Evolutionary conservation across 139 green algal species (phyloP), one percentile per base, ranked within the genome.

Genomic region (Yamagishiella unicocca): DNA sequence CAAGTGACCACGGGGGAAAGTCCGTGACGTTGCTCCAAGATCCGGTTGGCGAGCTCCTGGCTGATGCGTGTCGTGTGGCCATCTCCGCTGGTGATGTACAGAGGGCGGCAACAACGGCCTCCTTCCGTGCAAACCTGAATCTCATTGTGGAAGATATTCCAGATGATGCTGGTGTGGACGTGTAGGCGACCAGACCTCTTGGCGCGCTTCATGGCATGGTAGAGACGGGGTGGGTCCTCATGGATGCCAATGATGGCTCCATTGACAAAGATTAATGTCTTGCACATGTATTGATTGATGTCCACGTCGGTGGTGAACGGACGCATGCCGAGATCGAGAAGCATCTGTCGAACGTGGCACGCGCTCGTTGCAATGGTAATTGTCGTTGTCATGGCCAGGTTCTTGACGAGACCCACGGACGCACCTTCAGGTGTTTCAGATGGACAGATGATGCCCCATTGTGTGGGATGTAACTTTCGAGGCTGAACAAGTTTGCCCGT

Each of bases 401-500:
- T 96, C 84, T 96, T 96, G 61, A 96, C 90, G 42, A 96, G 88
- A 21, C 94, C 94, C 68, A 81, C 82, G 4, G 91, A 89, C 43
- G 81, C 62, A 10, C 93, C 94, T 84, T 95, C 92, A 0, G 93
- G 92, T 1, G 93, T 96, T 12, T 99, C 97, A 17, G 89, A 92
- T 1, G 97, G 96, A 91, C 97, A 99, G 53, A 99, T 88, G 92
- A 98, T 96, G 79, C 97, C 97, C 97, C 97, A 99, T 94, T 99
- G 96, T 77, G 83, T 94, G 37, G 95, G 92, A 87, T 98, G 95
- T 83, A 98, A 87, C 17, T 93, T 92, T 7, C 96, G 90, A 21
- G 95, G 96, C 33, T 95, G 95, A 9, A 83, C 93, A 25, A 96
- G 81, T 85, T 92, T 80, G 43, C 72, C 72, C 27, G 2, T 80